phyloP scores from a whole-genome alignment of 2,329 filamentous ascomycete genomes.

The Zasmidium citrigriseum region DNA sequence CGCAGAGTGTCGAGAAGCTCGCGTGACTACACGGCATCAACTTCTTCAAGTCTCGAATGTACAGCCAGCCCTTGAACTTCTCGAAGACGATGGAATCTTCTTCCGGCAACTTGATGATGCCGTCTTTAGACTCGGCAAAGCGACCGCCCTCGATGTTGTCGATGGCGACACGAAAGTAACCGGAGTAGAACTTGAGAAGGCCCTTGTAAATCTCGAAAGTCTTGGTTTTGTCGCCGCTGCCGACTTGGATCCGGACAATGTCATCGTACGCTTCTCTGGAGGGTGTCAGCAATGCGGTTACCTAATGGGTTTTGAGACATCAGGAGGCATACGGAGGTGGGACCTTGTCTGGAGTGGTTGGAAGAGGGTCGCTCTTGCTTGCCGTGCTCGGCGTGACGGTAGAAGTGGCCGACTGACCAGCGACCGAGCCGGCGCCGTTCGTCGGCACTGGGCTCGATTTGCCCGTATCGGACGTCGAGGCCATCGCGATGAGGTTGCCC shows the following conservation, averaged over 20 bases:
- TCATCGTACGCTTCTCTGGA: not conserved
- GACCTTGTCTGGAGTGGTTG: too few relatives aligned
- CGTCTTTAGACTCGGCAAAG: constrained; percentile 11
- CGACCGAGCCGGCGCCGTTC: too few relatives aligned
- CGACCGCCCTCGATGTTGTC: constrained; percentile 13
- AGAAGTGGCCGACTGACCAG: too few relatives aligned
- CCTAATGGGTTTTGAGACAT: not conserved
- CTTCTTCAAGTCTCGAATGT: constrained; percentile 3
- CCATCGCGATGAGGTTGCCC: too few relatives aligned
- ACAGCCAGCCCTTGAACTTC: constrained; percentile 22
- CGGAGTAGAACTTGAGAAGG: constrained; percentile 22
- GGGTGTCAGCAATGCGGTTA: not conserved
- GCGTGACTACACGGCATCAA: not conserved
- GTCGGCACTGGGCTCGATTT: too few relatives aligned
- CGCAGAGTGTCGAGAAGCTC: not conserved
- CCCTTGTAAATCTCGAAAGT: constrained; percentile 21
- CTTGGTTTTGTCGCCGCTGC: constrained; percentile 1
- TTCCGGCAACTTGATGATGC: constrained; percentile 13
- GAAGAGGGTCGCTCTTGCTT: too few relatives aligned
- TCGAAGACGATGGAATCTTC: constrained; percentile 16
- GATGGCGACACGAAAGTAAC: constrained; percentile 24
- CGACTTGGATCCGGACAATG: constrained; percentile 13
- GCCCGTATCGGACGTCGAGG: too few relatives aligned
- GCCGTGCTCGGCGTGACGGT: too few relatives aligned
- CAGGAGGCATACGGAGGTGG: too few relatives aligned